A percentile compares a stretch with the other conserved stretches of the same genome.
These are phyloP conservation scores for Potentilla sterilis DNA, from an alignment of 306 rosid genomes.

Conservation along the genomic window DNA sequence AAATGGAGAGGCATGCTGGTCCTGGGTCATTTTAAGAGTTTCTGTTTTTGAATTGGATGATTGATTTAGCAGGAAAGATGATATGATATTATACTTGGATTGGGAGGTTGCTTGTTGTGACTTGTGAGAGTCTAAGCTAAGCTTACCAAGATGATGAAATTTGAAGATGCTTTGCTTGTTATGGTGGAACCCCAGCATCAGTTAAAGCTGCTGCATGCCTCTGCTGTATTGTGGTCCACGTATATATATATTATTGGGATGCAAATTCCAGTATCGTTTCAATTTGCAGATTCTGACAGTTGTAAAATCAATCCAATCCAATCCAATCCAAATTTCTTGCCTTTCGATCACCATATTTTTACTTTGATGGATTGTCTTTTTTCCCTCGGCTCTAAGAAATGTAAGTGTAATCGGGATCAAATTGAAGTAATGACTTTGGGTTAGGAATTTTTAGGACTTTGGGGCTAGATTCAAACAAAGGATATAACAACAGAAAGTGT, in stretches of 20 bases:
- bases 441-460: background rate
- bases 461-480: background rate
- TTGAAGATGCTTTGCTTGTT: slow-evolving; percentile 61
- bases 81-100: slow-evolving; percentile 6
- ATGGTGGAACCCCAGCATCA: slow-evolving; percentile 39
- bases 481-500: background rate
- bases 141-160: background rate
- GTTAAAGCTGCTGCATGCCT: slow-evolving; percentile 53
- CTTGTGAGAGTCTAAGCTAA: slow-evolving; percentile 34
- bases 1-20: slow-evolving; percentile 30
- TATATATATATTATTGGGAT: background rate
- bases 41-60: slow-evolving; percentile 21
- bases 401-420: background rate
- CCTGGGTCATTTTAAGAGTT: slow-evolving; percentile 11
- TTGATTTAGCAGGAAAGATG: background rate
- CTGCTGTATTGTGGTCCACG: slow-evolving; percentile 40
- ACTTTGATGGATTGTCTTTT: slow-evolving; percentile 8
- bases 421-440: background rate
- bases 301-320: slow-evolving; percentile 19
- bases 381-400: background rate
- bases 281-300: slow-evolving; percentile 28
- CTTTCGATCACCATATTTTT: slow-evolving; percentile 14
- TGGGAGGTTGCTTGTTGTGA: slow-evolving; percentile 35
- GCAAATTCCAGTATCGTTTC: slow-evolving; percentile 30
- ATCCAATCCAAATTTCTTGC: background rate